Conservation (phyloP, 139 green algal species). For the Chlorella sp. region DNA sequence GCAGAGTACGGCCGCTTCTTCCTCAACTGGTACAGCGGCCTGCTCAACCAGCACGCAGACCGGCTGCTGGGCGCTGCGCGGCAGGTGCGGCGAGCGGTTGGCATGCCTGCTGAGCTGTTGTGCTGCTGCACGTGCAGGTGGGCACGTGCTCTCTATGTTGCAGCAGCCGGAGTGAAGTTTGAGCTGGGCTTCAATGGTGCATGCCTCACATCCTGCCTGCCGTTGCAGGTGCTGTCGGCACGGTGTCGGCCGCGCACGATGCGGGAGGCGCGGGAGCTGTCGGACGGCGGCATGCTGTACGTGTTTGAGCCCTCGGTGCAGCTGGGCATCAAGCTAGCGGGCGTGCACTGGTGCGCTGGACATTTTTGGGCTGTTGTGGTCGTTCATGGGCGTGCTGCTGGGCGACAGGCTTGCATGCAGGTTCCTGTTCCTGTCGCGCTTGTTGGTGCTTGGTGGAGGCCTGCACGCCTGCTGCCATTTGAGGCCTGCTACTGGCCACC, state of each 20-base stretch:
- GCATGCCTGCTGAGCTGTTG: too few species aligned
- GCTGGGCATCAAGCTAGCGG: conserved; percentile 92
- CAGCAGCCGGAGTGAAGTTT: too few species aligned
- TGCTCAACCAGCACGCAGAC: conserved; percentile 89
- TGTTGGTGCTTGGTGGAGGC: too few species aligned
- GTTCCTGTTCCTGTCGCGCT: neutral
- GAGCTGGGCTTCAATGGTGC: too few species aligned
- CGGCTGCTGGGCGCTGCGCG: conserved; percentile 74
- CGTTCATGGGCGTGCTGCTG: too few species aligned
- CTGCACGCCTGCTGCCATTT: neutral
- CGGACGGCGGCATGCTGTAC: conserved; percentile 42
- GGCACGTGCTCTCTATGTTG: too few species aligned
- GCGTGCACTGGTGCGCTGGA: conserved; percentile 90
- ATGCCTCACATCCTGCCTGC: too few species aligned
- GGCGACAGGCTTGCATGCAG: too few species aligned
- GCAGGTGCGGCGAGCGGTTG: conserved; percentile 22
- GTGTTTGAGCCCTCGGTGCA: conserved; percentile 55
- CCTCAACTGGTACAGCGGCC: conserved; percentile 90
- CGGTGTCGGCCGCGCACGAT: conserved; percentile 68
- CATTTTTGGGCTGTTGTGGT: neutral
- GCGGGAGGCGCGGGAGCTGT: conserved; percentile 44
- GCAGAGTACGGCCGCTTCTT: conserved; percentile 94
- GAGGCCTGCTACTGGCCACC: neutral
- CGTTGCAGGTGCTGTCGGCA: conserved; percentile 53
- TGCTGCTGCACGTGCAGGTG: too few species aligned